Base-by-base conservation (phyloP, 768 basidiomycete species). In the Coprinellus aureogranulatus region DNA sequence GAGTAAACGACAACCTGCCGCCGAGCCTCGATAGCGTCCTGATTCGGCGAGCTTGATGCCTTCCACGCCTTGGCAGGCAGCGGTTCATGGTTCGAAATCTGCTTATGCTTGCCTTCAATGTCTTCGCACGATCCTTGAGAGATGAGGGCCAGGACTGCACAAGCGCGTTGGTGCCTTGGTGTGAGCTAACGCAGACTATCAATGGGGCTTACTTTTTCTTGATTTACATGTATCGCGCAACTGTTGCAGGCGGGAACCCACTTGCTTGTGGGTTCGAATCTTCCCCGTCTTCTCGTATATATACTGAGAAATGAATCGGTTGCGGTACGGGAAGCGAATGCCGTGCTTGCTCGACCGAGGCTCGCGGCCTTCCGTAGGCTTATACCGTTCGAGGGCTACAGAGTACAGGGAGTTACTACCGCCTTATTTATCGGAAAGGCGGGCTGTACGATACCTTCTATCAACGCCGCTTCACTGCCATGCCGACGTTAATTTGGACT, bases 181-280 rank as follows among this genome's bases (percentile, higher is more conserved):
- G n/a, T 18, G 45, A 31, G 11, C 27, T 25, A n/a, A n/a, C n/a
- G n/a, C n/a, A n/a, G n/a, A n/a, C n/a, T n/a, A n/a, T n/a, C n/a
- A 20, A 10, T n/a, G 3, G 2, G 49, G 65, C 73, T 22, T 58
- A 76, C 75, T 71, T 52, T 65, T 64, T 10, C 68, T 66, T 25
- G 81, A 81, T 65, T 81, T 79, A 60, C 83, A 80, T 1, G 87
- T 87, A 65, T 90, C 88, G 58, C 88, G 77, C 55, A 91, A 77
- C 65, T 90, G 89, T 65, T 91, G 89, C 44, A 91, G 74, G 51
- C 89, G 87, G 66, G 86, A 88, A 59, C 89, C 88, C 34, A 90
- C 88, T 72, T 90, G 89, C 68, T 90, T 90, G 11, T 89, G 81
- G 9, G 86, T 86, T 62, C 89, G 79, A 60, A 75, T 74, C 67